phyloP scores from a whole-genome alignment of 2,329 filamentous ascomycete species.

The Cadophora gregata region DNA sequence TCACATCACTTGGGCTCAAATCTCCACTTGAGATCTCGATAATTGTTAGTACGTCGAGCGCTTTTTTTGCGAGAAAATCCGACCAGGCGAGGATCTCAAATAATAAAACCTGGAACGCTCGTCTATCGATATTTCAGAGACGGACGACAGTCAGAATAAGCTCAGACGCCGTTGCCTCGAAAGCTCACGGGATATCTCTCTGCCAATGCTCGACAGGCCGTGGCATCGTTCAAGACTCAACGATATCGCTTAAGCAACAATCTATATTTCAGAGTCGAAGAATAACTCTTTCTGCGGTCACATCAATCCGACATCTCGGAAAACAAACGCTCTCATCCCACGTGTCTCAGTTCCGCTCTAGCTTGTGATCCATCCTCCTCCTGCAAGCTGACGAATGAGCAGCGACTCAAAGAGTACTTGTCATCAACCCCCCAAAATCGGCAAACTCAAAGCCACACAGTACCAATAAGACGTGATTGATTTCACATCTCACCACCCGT shows the following conservation, averaged over 20 bases:
- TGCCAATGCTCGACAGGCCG: conserved; percentile 13
- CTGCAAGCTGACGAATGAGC: conserved; percentile 21
- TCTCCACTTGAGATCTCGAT: background rate
- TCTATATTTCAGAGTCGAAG: background rate
- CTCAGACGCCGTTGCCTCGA: conserved; percentile 7
- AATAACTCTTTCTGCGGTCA: background rate
- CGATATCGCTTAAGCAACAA: background rate
- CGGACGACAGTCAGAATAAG: conserved; percentile 17
- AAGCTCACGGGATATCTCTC: conserved; percentile 4
- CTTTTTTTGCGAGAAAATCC: background rate
- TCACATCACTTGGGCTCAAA: background rate
- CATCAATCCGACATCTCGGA: background rate
- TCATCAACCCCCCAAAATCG: conserved; percentile 17
- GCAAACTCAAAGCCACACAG: conserved; percentile 11
- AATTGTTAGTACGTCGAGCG: background rate
- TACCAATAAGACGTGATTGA: conserved; percentile 22
- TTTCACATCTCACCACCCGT: conserved; percentile 24
- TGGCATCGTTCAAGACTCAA: conserved; percentile 19
- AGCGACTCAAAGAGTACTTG: conserved; percentile 11
- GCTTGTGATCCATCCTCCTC: conserved; percentile 9
- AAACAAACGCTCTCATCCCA: conserved; percentile 3
- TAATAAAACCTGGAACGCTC: background rate
- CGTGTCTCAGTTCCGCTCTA: conserved; percentile 2
- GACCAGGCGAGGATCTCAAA: background rate
- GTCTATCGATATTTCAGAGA: background rate